Percentiles rank a stretch among this genome's conserved stretches.
Conservation (phyloP, 2,329 filamentous ascomycete species). For the Colletotrichum salicis region DNA sequence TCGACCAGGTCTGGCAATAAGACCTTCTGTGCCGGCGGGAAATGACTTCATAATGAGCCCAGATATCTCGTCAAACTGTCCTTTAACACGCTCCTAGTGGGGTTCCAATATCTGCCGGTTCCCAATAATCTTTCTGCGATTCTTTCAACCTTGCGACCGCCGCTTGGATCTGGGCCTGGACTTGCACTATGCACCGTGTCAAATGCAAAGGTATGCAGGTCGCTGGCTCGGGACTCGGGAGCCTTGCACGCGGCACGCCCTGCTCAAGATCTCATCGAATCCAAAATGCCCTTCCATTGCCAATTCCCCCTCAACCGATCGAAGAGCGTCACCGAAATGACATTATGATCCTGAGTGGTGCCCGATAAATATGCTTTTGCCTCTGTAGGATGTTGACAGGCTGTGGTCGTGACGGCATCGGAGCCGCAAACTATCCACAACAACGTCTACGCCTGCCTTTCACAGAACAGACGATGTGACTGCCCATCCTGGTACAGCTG, state of each 20-base stretch:
- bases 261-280: neutral
- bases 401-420: neutral
- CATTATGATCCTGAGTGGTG: neutral
- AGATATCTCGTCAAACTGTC: conserved; percentile 25
- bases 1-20: neutral
- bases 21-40: neutral
- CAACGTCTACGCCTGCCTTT: neutral
- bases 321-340: neutral
- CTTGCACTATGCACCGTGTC: neutral
- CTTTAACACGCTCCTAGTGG: conserved; percentile 7
- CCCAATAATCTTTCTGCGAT: conserved; percentile 23
- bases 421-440: conserved; percentile 3
- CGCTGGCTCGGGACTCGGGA: neutral
- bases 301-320: neutral
- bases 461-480: neutral
- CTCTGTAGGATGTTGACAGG: neutral
- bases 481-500: neutral
- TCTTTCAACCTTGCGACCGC: conserved; percentile 1
- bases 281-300: neutral
- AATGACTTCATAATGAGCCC: conserved; percentile 36
- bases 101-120: conserved; percentile 9
- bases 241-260: neutral
- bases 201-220: neutral
- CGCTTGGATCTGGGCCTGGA: conserved; percentile 14
- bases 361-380: neutral